A percentile compares a stretch with the other conserved stretches of the same genome.
Conservation (phyloP, 495 filamentous ascomycete genomes). For the Xylaria longipes region DNA sequence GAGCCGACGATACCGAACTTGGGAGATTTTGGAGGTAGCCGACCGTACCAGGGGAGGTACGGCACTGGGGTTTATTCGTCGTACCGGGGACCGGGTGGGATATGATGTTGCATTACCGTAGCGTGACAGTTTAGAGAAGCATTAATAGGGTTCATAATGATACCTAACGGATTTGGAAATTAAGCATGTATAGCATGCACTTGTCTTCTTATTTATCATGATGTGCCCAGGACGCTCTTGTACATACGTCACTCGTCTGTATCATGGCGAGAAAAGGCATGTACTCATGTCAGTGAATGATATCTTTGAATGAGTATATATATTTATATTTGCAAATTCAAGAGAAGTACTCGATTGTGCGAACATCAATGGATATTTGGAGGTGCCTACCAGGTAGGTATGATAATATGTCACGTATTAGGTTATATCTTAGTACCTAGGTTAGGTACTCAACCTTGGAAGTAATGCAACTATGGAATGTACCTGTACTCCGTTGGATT, state of each 20-base stretch:
- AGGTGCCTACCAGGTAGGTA: too few relatives aligned
- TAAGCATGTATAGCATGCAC: neutral
- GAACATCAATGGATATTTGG: too few relatives aligned
- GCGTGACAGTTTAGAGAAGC: neutral
- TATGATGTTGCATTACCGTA: neutral
- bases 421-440: too few relatives aligned
- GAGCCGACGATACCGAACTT: slow-evolving; percentile 44
- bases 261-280: neutral
- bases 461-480: too few relatives aligned
- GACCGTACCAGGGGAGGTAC: slow-evolving; percentile 15
- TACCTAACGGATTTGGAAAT: neutral
- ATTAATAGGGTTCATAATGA: slow-evolving; percentile 5
- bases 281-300: neutral
- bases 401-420: too few relatives aligned
- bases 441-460: too few relatives aligned
- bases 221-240: slow-evolving; percentile 2
- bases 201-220: neutral
- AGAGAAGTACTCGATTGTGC: too few relatives aligned
- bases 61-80: slow-evolving; percentile 22
- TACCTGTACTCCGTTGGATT: neutral
- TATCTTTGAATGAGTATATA: neutral
- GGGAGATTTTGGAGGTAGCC: slow-evolving; percentile 30
- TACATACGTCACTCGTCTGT: neutral
- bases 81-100: slow-evolving; percentile 31
- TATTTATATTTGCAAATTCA: too few relatives aligned